phyloP scores from a whole-genome alignment of 2,329 filamentous ascomycete species.

The Trichophyton simii region DNA sequence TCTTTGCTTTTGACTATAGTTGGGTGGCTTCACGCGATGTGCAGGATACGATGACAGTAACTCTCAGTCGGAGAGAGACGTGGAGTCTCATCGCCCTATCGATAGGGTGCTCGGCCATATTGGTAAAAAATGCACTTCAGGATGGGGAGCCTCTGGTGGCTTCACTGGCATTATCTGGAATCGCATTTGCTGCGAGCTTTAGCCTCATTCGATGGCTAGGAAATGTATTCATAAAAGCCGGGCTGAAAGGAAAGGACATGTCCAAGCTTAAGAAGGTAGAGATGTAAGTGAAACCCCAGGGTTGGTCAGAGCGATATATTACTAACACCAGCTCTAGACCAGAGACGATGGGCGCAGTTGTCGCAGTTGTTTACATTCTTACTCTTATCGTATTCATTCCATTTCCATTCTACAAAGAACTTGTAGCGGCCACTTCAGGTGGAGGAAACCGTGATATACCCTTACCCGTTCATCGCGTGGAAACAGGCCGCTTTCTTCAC shows the following conservation, averaged over 20 bases:
- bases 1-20: not conserved
- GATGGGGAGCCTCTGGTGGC: constrained; percentile 84
- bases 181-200: constrained; percentile 72
- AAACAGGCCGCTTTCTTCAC: constrained; percentile 76
- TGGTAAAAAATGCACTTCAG: constrained; percentile 62
- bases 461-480: constrained; percentile 56
- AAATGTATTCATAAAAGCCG: constrained; percentile 73
- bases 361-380: constrained; percentile 82
- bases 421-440: constrained; percentile 85
- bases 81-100: constrained; percentile 51
- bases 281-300: constrained; percentile 43
- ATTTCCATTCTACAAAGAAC: constrained; percentile 96
- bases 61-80: constrained; percentile 42
- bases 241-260: constrained; percentile 81
- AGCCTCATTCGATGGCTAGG: constrained; percentile 89
- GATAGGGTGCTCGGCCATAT: constrained; percentile 56
- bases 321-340: constrained; percentile 42
- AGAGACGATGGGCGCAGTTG: constrained; percentile 91
- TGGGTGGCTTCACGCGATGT: not conserved
- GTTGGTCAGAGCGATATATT: not conserved
- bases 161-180: constrained; percentile 70
- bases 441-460: constrained; percentile 85
- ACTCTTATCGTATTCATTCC: constrained; percentile 85
- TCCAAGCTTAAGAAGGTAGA: constrained; percentile 63
- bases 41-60: constrained; percentile 22